These are phyloP conservation scores for Umbelopsis ramanniana DNA, from an alignment of 192 early-diverging fungal genomes.

Conservation along the genomic window DNA sequence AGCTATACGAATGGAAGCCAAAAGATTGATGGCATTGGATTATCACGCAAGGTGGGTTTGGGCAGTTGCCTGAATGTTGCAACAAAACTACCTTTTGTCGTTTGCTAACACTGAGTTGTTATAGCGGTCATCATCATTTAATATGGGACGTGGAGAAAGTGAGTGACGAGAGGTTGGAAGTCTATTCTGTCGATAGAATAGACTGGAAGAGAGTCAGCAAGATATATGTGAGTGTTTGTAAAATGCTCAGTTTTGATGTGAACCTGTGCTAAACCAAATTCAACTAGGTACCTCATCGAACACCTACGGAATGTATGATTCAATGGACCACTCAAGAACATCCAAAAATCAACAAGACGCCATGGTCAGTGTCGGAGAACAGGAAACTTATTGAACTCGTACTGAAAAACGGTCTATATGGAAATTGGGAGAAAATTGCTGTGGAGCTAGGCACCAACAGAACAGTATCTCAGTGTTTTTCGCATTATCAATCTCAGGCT, in stretches of 20 bases:
- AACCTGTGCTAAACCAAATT: not conserved
- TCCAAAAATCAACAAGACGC: constrained; percentile 73
- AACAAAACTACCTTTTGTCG: not conserved
- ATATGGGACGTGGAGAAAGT: constrained; percentile 32
- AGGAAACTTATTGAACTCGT: constrained; percentile 50
- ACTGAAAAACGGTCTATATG: constrained; percentile 43
- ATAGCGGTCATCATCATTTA: constrained; percentile 7
- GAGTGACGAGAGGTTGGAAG: constrained; percentile 10
- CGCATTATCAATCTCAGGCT: constrained; percentile 61
- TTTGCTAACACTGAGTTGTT: not conserved
- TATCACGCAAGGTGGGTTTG: constrained; percentile 24
- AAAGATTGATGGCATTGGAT: constrained; percentile 23
- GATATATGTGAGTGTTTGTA: constrained; percentile 12
- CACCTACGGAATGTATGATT: constrained; percentile 73
- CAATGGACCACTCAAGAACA: constrained; percentile 83
- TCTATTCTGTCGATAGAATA: constrained; percentile 15
- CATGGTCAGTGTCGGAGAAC: constrained; percentile 68
- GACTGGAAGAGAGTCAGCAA: constrained; percentile 29
- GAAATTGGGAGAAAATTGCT: constrained; percentile 73
- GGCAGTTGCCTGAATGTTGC: not conserved
- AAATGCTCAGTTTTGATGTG: not conserved
- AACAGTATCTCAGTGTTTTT: constrained; percentile 77
- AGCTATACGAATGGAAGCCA: constrained; percentile 28
- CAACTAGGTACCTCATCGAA: constrained; percentile 59
- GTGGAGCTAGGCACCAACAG: constrained; percentile 64